Conservation (phyloP, 192 early-diverging fungal genomes). For the Neocallimastix lanati region DNA sequence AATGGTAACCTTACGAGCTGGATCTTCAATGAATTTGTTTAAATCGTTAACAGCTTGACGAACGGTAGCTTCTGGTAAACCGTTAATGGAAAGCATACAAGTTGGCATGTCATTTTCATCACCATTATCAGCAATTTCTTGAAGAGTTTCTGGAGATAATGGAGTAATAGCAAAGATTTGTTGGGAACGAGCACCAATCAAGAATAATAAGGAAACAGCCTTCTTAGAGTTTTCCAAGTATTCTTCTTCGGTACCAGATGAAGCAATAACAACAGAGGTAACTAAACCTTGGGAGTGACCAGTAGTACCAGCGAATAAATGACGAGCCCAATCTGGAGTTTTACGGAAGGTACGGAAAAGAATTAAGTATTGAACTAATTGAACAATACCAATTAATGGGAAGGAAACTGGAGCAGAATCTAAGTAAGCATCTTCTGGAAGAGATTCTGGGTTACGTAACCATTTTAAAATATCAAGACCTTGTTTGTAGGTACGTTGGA, state of each 20-base stretch:
- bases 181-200: constrained; percentile 68
- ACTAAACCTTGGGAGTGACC: constrained; percentile 88
- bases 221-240: constrained; percentile 58
- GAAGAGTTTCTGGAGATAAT: constrained; percentile 64
- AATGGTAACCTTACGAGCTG: constrained; percentile 61
- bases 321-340: constrained; percentile 24
- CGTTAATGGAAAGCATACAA: constrained; percentile 78
- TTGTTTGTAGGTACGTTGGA: constrained; percentile 49
- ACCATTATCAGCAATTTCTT: constrained; percentile 64
- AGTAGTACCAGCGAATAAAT: constrained; percentile 34
- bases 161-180: constrained; percentile 61
- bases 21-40: constrained; percentile 58
- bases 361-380: constrained; percentile 75
- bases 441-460: constrained; percentile 55
- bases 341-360: constrained; percentile 40
- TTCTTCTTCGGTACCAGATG: constrained; percentile 55
- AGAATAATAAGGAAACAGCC: constrained; percentile 62
- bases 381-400: constrained; percentile 79
- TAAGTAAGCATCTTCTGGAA: constrained; percentile 61
- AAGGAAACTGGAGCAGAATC: constrained; percentile 62
- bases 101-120: constrained; percentile 57
- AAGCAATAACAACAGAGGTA: constrained; percentile 62
- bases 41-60: constrained; percentile 66
- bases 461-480: constrained; percentile 71
- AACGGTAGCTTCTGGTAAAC: constrained; percentile 63